Evolutionary conservation across 2,329 filamentous ascomycete genomes (phyloP), one percentile per base, ranked within the genome.

Genomic region (Mycogone perniciosa): DNA sequence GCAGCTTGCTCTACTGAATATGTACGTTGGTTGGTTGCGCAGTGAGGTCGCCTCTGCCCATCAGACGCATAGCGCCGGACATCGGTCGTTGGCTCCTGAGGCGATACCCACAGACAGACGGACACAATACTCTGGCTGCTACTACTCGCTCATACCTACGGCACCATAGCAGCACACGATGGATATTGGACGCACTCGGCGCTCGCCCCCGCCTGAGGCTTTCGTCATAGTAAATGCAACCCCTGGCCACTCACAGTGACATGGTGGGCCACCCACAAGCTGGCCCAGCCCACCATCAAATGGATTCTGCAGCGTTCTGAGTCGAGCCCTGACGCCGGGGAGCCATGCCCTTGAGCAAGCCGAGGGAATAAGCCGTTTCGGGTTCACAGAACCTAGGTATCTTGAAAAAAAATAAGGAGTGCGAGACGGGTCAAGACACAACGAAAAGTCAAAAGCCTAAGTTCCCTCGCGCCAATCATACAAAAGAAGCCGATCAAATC

Each of bases 401-500:
- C 46, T 53, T 26, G 20, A 43, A 48, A 46, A 44, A 31, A 44
- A 44, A 40, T 48, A 52, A 50, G 48, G 53, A 57, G 51, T 54
- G 50, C 50, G 33, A 47, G 41, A 29, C 46, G 13, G 51, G 37
- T 43, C 34, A 44, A 30, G 40, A 48, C 30, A 51, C 44, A 41
- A 48, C 10, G 31, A 26, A 44, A 43, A 48, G 39, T 42, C 48
- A 29, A 42, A 51, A 30, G 11, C 30, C 31, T 40, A 29, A 34
- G 47, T 27, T 52, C 47, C 50, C 44, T 55, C 52, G 44, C 54
- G 46, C 45, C 56, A 51, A 52, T 57, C 38, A 55, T 55, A 55
- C 54, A 45, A 35, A 20, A 44, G 35, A 46, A 48, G 39, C 45
- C 48, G 49, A 38, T 37, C 52, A 46, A 33, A n/a, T 11, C 11